phyloP scores from a whole-genome alignment of 78 protist genomes.

The Bigelowiella natans region DNA sequence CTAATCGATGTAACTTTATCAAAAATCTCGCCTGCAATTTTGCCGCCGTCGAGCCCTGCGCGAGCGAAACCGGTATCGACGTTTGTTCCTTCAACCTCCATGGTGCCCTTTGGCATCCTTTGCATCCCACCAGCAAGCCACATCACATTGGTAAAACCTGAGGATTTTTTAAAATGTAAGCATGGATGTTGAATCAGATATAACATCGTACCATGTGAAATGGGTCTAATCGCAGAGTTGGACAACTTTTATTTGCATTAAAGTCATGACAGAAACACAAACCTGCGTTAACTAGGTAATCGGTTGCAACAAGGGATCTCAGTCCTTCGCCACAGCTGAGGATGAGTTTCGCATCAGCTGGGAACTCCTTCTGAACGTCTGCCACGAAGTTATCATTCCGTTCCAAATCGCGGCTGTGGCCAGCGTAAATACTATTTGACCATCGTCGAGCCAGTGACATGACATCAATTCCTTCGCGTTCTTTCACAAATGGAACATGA shows the following conservation, averaged over 20 bases:
- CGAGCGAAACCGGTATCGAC: not conserved
- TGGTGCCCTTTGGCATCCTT: not conserved
- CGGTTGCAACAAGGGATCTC: not conserved
- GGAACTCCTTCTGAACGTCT: not conserved
- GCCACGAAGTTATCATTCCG: not conserved
- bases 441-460: not conserved
- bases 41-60: not conserved
- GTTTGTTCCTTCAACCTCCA: not conserved
- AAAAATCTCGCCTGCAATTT: not conserved
- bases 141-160: not conserved
- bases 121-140: not conserved
- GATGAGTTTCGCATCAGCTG: not conserved
- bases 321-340: not conserved
- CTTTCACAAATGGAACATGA: not conserved
- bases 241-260: too few species aligned
- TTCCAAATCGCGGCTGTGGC: not conserved
- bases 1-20: not conserved
- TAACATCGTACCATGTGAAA: too few species aligned
- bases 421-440: not conserved
- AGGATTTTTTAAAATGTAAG: too few species aligned
- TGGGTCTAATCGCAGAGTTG: too few species aligned
- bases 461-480: not conserved
- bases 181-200: too few species aligned
- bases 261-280: too few species aligned
- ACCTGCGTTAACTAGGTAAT: not conserved